These are phyloP conservation scores for Haplosporangium gracile DNA, from an alignment of 192 early-diverging fungal genomes.

Conservation along the genomic window DNA sequence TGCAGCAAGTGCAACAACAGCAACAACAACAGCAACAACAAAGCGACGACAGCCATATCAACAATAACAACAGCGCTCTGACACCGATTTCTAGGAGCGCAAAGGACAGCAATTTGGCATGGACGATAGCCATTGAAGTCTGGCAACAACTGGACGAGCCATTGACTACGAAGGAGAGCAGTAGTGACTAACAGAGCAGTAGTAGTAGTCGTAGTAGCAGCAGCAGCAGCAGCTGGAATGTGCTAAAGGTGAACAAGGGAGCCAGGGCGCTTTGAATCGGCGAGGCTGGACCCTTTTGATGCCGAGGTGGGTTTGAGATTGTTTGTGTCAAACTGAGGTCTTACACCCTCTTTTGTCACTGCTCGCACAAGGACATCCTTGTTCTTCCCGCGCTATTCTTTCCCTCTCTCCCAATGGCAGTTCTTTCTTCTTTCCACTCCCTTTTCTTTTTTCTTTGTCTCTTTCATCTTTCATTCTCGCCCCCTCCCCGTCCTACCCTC, in stretches of 20 bases:
- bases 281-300: neutral
- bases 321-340: no score
- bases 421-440: neutral
- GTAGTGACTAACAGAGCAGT: neutral
- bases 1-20: neutral
- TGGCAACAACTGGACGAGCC: neutral
- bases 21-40: neutral
- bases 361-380: no score
- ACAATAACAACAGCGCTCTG: neutral
- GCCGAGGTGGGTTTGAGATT: neutral
- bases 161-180: neutral
- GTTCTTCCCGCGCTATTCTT: neutral
- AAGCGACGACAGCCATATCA: neutral
- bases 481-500: neutral
- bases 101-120: slow-evolving; percentile 2
- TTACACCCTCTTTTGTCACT: no score
- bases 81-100: neutral
- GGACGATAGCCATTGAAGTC: neutral
- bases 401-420: neutral
- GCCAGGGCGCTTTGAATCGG: neutral
- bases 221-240: neutral
- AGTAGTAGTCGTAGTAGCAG: neutral
- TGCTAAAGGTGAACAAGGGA: neutral
- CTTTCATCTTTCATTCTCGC: neutral
- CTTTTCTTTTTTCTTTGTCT: neutral